Base-by-base conservation (phyloP, 1,139 yeast species). In the Nadsonia starkeyi-henricii region DNA sequence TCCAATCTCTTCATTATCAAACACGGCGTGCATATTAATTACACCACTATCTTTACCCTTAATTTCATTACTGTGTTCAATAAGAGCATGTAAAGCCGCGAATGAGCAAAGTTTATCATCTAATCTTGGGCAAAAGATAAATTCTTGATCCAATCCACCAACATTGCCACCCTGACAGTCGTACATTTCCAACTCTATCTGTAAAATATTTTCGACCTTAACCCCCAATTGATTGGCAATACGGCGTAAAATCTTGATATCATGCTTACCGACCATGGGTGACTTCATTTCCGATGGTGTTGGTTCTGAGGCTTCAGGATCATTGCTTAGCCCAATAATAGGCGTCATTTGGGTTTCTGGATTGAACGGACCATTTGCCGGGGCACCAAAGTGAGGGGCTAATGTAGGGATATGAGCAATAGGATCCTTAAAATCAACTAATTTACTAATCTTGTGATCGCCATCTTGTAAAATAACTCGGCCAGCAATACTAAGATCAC, bases 1-100 rank as follows among this genome's bases (percentile, higher is more conserved):
- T 0, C 96, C 96, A 56, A 88, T 76, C 64, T 89, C 97, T 66
- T 89, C 97, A 62, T 89, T 94, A 62, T 89, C 96, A 63, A 85
- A 89, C 51, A 86, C 72, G 0, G 93, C 83, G 46, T 85, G 76
- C 60, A 85, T 62, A 62, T 78, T 80, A 46, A 85, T 77, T 42
- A 85, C 84, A 1, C 59, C 58, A 68, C 79, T 78, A 2, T 41
- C 47, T 5, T 23, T 5, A 13, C 62, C 58, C 15, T 68, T 56
- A 36, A 41, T 15, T 20, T 46, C 48, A 81, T 62, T 63, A 3
- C 58, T 56, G 33, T 50, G 39, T 9, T 62, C 60, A 2, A 66
- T 47, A 5, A 88, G 67, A 1, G 83, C 95, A 51, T 72, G 73
- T 41, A 82, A 68, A 3, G 95, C 84, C 42, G 91, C 76, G 66